Evolutionary conservation across 2,329 filamentous ascomycete species (phyloP).

Genomic region (Phyllosticta citribraziliensis): DNA sequence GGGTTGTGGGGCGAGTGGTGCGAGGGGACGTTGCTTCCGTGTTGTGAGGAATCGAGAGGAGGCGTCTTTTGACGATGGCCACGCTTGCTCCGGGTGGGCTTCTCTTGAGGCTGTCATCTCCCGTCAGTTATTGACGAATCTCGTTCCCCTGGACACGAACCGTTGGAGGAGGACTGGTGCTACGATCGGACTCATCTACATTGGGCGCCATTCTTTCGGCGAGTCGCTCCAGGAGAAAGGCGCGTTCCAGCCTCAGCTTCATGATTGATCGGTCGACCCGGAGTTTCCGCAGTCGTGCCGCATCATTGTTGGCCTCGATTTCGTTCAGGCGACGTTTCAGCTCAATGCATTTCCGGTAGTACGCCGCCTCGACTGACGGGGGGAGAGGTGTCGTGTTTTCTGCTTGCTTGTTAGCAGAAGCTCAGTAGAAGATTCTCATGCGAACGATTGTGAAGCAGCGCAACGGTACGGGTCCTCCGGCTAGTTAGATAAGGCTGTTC

Average conservation of each 20-base stretch:
- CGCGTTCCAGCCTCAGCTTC: conserved; percentile 81
- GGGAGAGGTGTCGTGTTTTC: conserved; percentile 40
- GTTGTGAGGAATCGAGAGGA: conserved; percentile 13
- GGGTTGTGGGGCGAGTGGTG: conserved; percentile 15
- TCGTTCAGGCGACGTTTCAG: conserved; percentile 85
- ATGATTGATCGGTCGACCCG: conserved; percentile 78
- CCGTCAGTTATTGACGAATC: neutral
- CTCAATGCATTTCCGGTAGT: conserved; percentile 92
- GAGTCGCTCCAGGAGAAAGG: conserved; percentile 44
- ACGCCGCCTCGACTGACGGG: conserved; percentile 89
- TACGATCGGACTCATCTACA: conserved; percentile 59
- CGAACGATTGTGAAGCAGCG: neutral
- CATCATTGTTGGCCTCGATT: conserved; percentile 84
- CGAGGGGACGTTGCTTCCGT: conserved; percentile 13
- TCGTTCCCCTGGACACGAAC: conserved; percentile 36
- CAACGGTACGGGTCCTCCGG: neutral
- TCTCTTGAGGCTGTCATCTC: conserved; percentile 57
- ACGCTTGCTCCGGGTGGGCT: conserved; percentile 65
- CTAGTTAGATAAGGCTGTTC: neutral
- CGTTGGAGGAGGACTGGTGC: conserved; percentile 69
- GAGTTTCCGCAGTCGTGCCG: conserved; percentile 65
- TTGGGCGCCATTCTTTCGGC: conserved; percentile 39
- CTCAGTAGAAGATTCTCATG: no score
- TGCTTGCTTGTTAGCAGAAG: neutral
- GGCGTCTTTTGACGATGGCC: conserved; percentile 46